Conservation (phyloP, 1,284 basidiomycete genomes). For the Puccinia coronata region DNA sequence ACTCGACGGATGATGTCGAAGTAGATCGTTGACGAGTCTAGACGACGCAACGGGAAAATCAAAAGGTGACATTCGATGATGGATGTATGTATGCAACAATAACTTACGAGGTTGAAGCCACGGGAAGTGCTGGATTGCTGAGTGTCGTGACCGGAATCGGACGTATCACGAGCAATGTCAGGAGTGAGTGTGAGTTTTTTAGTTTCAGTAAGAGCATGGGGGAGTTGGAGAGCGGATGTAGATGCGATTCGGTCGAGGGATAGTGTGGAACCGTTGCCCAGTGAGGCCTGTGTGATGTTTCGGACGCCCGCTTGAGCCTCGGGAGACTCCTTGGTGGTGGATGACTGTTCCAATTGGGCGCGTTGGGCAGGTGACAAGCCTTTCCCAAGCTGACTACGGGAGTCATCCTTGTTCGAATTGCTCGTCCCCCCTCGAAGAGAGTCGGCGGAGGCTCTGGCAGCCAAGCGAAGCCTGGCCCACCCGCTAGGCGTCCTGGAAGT, state of each 20-base stretch:
- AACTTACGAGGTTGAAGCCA: conserved; percentile 10
- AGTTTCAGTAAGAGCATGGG: conserved; percentile 33
- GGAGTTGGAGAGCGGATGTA: conserved; percentile 4
- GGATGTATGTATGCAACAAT: not conserved
- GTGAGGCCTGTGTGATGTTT: not conserved
- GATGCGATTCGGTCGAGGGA: conserved; percentile 12
- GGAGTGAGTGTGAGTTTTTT: conserved; percentile 48
- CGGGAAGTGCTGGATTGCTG: conserved; percentile 22
- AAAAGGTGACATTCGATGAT: not conserved
- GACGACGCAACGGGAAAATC: not conserved
- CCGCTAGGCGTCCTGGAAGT: conserved; percentile 22
- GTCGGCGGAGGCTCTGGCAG: conserved; percentile 49
- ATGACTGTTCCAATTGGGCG: conserved; percentile 31
- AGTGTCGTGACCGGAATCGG: not conserved
- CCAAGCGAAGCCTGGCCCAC: conserved; percentile 47
- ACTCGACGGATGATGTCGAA: conserved; percentile 26
- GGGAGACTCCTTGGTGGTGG: not conserved
- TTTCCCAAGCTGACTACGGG: conserved; percentile 45
- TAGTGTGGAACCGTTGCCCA: conserved; percentile 3
- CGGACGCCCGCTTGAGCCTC: not conserved
- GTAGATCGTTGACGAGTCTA: conserved; percentile 36
- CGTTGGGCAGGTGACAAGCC: conserved; percentile 43
- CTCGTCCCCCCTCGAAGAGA: conserved; percentile 27
- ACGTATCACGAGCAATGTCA: conserved; percentile 42
- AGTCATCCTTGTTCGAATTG: conserved; percentile 42